Evolutionary conservation across 2,329 filamentous ascomycete species (phyloP), one percentile per base, ranked within the genome.

Genomic region (Balansia obtecta): DNA sequence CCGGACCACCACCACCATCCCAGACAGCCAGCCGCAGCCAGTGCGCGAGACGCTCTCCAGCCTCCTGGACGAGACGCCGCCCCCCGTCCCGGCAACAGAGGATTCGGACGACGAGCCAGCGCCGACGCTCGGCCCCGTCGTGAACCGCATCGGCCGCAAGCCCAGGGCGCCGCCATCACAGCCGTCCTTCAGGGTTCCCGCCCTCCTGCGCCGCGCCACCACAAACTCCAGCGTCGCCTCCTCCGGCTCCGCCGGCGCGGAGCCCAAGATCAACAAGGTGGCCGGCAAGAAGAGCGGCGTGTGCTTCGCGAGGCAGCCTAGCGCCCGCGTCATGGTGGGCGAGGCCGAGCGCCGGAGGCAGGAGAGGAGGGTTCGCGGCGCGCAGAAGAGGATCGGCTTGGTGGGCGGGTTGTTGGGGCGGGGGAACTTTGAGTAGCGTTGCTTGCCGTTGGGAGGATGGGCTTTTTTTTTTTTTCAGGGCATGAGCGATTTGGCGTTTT

Each of bases 1-100:
- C 20, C 20, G n/a, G n/a, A n/a, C 20, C 2, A 27, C 27, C 49
- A 65, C 63, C 1, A 68, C 63, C 1, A 68, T 72, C 44, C 74
- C 76, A 1, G 70, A 80, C 54, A 79, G 74, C 57, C 76, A 82
- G 58, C 69, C 75, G 2, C 61, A 53, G n/a, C 62, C 62, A 45
- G 57, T 61, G 45, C 82, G 88, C 51, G 81, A 91, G 63, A 88
- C 86, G 0, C 71, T 96, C 7, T 94, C 87, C 4, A 86, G 85
- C 64, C 75, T 96, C 10, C 82, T 95, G 15, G 50, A 50, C n/a
- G 89, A 95, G 22, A 80, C 86, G 42, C 76, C 79, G 15, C 57
- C 77, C 15, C 58, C 77, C 55, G 70, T 79, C 63, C 73, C 57
- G 3, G 74, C 73, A 13, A 68, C 66, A 2, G 63, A 64, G 43